Evolutionary conservation across 768 basidiomycete genomes (phyloP), one percentile per base, ranked within the genome.

Genomic region (Boletus eberwhitei): DNA sequence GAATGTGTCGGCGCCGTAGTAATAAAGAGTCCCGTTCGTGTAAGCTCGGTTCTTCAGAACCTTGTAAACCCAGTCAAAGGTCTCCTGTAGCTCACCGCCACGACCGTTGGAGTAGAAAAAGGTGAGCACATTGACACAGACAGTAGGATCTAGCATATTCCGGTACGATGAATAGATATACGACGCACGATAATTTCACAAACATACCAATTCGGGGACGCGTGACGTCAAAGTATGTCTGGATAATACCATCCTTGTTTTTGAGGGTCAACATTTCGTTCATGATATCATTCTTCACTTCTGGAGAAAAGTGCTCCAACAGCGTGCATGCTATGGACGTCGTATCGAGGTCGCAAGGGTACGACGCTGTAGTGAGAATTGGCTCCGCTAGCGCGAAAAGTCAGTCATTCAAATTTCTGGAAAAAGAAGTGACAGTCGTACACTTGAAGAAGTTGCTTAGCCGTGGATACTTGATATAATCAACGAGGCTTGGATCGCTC

Each of bases 31-130:
- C 6, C 63, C 64, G 12, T 59, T 46, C 16, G 43, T 55, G 35
- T 64, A 64, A 4, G 64, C 64, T 17, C 58, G 42, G 37, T 66
- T 63, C 55, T 64, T 64, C 14, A 66, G 29, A 4, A 64, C 61
- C 6, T 52, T 38, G 22, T 59, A 54, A 1, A 64, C 47, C 63
- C 62, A 64, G 37, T 64, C 31, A 19, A 65, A 65, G 1, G 63
- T 63, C 46, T 66, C 60, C 24, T 24, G 38, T 5, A 64, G 49
- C 36, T 66, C 57, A 12, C 36, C 5, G 0, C 63, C 63, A 0
- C 58, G 64, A 19, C 53, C 63, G 4, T 66, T 66, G 40, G 49
- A 39, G 36, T 66, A 44, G 41, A 64, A 66, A 47, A 64, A 47
- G 0, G 58, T 52, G 61, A 66, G 63, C 1, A 55, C 55, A 8